These are phyloP conservation scores for Quercus rubra DNA, from an alignment of 306 rosid species.

Conservation along the genomic window DNA sequence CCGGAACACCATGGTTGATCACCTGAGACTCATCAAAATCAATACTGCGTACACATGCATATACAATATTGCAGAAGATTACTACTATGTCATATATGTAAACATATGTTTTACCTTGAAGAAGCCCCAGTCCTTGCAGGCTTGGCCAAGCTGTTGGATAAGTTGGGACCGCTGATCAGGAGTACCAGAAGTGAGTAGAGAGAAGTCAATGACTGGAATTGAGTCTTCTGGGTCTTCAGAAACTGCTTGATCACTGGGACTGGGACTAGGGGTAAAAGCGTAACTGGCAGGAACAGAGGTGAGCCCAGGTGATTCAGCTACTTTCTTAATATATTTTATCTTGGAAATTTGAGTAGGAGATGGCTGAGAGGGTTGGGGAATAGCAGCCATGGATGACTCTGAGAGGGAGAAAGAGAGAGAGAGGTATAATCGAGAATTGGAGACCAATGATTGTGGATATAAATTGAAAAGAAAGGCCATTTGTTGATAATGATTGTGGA, in stretches of 20 bases:
- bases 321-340: slow-evolving; percentile 36
- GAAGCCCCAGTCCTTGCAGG: slow-evolving; percentile 51
- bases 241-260: slow-evolving; percentile 16
- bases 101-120: slow-evolving; percentile 33
- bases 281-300: slow-evolving; percentile 35
- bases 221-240: slow-evolving; percentile 32
- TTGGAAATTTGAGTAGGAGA: slow-evolving; percentile 18
- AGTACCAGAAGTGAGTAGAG: slow-evolving; percentile 34
- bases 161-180: slow-evolving; percentile 27
- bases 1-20: slow-evolving; percentile 49
- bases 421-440: too few relatives aligned
- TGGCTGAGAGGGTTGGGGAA: not conserved
- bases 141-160: slow-evolving; percentile 29
- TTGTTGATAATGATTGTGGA: too few relatives aligned
- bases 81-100: too few relatives aligned
- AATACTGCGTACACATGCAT: not conserved
- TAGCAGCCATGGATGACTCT: not conserved
- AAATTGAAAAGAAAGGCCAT: too few relatives aligned
- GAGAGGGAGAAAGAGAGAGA: not conserved
- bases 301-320: slow-evolving; percentile 29
- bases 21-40: slow-evolving; percentile 24
- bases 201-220: slow-evolving; percentile 46
- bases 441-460: too few relatives aligned
- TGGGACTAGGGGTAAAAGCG: slow-evolving; percentile 20
- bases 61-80: too few relatives aligned